Percentiles rank a stretch among this genome's conserved stretches.
These are phyloP conservation scores for Cutaneotrichosporon dermatis DNA, from an alignment of 1,284 basidiomycete genomes.

Conservation along the genomic window DNA sequence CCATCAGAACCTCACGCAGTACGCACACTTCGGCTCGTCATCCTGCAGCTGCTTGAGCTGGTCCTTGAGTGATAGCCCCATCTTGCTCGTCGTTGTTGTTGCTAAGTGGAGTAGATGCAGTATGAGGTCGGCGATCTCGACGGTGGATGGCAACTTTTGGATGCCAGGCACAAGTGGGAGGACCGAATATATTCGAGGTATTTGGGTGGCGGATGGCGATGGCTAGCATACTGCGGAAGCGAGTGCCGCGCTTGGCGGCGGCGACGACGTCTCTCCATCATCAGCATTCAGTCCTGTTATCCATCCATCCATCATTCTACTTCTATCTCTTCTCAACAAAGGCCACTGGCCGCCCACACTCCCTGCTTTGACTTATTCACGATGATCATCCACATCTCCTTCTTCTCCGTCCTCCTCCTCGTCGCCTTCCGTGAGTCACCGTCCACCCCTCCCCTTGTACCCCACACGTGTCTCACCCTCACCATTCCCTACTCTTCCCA, in stretches of 20 bases:
- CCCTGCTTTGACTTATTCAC: not conserved
- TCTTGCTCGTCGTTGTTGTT: not conserved
- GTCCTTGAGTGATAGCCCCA: constrained; percentile 60
- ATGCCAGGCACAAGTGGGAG: constrained; percentile 11
- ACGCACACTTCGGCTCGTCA: constrained; percentile 35
- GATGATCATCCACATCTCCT: constrained; percentile 49
- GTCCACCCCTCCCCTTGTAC: too few relatives aligned
- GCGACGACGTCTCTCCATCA: too few relatives aligned
- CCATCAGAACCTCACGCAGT: not conserved
- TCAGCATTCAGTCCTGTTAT: not conserved
- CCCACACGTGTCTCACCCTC: too few relatives aligned
- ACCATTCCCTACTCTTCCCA: not conserved
- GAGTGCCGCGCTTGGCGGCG: too few relatives aligned
- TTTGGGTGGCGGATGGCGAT: constrained; percentile 5
- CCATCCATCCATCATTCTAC: not conserved
- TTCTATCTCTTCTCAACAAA: not conserved
- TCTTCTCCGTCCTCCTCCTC: constrained; percentile 37
- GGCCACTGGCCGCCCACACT: not conserved
- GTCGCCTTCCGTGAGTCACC: constrained; percentile 34
- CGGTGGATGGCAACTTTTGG: constrained; percentile 8
- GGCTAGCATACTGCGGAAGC: too few relatives aligned
- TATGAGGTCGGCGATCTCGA: too few relatives aligned
- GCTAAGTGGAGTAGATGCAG: not conserved
- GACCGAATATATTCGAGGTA: not conserved
- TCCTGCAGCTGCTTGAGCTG: constrained; percentile 75